Evolutionary conservation across 1,284 basidiomycete species (phyloP).

Genomic region (Apiotrichum mycotoxinovorans): DNA sequence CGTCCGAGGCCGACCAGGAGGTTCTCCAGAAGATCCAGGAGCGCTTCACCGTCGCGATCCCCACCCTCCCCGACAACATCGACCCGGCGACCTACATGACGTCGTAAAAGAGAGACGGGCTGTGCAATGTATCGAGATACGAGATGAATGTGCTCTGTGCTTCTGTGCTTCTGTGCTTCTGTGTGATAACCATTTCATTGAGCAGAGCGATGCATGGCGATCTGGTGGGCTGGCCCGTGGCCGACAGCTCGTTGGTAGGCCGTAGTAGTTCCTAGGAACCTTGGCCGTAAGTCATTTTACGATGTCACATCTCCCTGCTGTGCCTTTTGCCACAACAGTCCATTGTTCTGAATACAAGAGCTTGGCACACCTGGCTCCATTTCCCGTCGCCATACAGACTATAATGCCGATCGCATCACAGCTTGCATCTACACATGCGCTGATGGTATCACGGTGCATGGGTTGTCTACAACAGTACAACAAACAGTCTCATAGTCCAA

Average conservation of each 20-base stretch:
- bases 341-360: too few species aligned
- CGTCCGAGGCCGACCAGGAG: constrained; percentile 84
- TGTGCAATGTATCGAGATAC: constrained; percentile 7
- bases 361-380: not conserved
- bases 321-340: too few species aligned
- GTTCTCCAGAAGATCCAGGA: constrained; percentile 63
- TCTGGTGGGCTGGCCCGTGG: too few species aligned
- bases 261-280: too few species aligned
- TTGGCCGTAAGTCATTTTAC: too few species aligned
- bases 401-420: not conserved
- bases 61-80: constrained; percentile 46
- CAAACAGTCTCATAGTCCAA: not conserved
- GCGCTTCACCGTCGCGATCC: constrained; percentile 51
- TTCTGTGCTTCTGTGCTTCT: not conserved
- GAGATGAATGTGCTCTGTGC: constrained; percentile 4
- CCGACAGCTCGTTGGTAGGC: too few species aligned
- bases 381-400: not conserved
- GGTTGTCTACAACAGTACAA: constrained; percentile 1
- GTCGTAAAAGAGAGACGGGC: constrained; percentile 23
- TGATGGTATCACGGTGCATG: not conserved
- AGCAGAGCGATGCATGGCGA: too few species aligned
- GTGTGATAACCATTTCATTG: too few species aligned
- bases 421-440: too few species aligned
- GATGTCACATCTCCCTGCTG: too few species aligned
- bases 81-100: constrained; percentile 49